These are phyloP conservation scores for Trypanosomatidae sp. DNA, from an alignment of 208 protist species.

Conservation along the genomic window DNA sequence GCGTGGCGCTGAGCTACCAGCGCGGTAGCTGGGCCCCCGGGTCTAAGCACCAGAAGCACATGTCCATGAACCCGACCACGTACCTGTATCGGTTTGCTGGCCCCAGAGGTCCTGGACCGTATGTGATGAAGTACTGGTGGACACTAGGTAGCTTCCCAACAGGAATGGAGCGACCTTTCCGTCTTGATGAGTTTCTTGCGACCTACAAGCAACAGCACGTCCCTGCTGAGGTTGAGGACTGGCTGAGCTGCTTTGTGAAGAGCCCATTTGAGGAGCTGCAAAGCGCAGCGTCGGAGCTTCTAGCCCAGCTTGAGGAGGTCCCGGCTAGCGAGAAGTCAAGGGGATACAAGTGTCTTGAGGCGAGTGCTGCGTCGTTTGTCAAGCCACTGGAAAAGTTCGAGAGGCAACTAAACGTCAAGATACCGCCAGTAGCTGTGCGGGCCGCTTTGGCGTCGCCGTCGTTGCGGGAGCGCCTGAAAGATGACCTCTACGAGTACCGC, in stretches of 20 bases:
- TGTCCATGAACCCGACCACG: constrained; percentile 78
- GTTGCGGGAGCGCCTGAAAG: constrained; percentile 57
- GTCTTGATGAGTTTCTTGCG: constrained; percentile 79
- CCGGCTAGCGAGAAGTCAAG: constrained; percentile 32
- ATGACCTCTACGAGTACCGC: constrained; percentile 84
- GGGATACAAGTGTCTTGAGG: constrained; percentile 46
- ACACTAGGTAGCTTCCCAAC: constrained; percentile 89
- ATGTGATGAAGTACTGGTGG: constrained; percentile 93
- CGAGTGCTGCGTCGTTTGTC: constrained; percentile 34
- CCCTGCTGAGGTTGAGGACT: constrained; percentile 88
- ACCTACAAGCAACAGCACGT: constrained; percentile 84
- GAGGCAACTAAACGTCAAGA: constrained; percentile 49
- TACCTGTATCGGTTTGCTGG: constrained; percentile 89
- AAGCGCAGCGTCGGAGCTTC: constrained; percentile 40
- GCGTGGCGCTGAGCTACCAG: constrained; percentile 55
- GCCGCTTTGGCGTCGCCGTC: constrained; percentile 33
- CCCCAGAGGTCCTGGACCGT: constrained; percentile 72
- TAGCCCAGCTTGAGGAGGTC: constrained; percentile 39
- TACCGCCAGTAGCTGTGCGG: constrained; percentile 63
- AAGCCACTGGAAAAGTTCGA: constrained; percentile 51
- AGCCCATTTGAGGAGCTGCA: constrained; percentile 58
- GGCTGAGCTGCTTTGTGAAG: constrained; percentile 76
- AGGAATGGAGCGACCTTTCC: constrained; percentile 75
- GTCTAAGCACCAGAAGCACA: constrained; percentile 90
- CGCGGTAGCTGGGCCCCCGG: constrained; percentile 81